Conservation (phyloP, 805 yeast species). For the Wickerhamiella musiphila region DNA sequence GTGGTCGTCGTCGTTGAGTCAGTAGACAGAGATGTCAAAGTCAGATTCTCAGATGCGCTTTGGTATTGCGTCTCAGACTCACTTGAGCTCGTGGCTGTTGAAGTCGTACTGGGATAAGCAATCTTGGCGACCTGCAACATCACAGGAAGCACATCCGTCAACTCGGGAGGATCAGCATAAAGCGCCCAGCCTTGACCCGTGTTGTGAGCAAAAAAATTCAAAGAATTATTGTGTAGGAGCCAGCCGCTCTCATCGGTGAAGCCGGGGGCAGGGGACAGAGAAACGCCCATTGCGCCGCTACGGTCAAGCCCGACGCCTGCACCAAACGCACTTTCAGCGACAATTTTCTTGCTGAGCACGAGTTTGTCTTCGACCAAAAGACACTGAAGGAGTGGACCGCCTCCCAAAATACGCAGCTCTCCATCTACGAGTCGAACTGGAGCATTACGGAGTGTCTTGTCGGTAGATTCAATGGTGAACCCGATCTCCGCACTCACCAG, state of each 20-base stretch:
- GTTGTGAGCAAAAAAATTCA: constrained; percentile 6
- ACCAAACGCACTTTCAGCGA: constrained; percentile 8
- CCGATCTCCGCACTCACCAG: constrained; percentile 9
- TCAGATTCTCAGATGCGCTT: too few species aligned
- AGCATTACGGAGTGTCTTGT: constrained; percentile 6
- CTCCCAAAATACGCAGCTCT: constrained; percentile 5
- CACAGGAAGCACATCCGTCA: constrained; percentile 5
- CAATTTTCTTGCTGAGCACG: constrained; percentile 9
- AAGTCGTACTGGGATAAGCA: too few species aligned
- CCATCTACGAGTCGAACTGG: constrained; percentile 11
- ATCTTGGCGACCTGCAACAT: constrained; percentile 9
- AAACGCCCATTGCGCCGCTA: constrained; percentile 7
- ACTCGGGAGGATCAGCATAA: constrained; percentile 5
- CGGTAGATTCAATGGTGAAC: constrained; percentile 5
- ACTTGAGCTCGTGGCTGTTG: too few species aligned
- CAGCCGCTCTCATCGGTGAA: constrained; percentile 9
- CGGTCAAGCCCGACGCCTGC: constrained; percentile 8
- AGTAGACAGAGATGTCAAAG: too few species aligned
- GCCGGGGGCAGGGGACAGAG: constrained; percentile 2
- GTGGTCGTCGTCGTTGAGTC: too few species aligned
- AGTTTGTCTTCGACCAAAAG: constrained; percentile 5
- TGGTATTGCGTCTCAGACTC: too few species aligned
- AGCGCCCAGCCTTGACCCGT: constrained; percentile 5
- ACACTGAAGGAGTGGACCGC: constrained; percentile 12
- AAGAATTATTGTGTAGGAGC: constrained; percentile 8